Percentiles rank a stretch among this genome's conserved stretches.
Conservation (phyloP, 768 basidiomycete genomes). For the Tephrocybe sp. region DNA sequence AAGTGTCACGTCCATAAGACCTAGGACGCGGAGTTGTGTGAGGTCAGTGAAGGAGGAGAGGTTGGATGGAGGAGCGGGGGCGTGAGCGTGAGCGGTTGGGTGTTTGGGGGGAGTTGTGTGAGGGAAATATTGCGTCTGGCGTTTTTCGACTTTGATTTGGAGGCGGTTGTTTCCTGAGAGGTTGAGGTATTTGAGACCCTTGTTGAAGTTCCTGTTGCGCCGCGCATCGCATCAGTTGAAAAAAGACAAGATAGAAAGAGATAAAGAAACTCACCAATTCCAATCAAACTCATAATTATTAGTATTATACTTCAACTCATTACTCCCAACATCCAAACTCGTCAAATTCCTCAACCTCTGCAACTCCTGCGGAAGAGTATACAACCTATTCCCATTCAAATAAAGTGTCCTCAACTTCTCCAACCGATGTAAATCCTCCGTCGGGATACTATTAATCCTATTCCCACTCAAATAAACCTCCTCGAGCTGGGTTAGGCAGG, state of each 20-base stretch:
- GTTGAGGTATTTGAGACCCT: too few species aligned
- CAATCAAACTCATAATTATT: too few species aligned
- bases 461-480: too few species aligned
- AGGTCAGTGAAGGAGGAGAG: conserved; percentile 86
- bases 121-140: conserved; percentile 14
- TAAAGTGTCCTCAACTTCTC: conserved; percentile 64
- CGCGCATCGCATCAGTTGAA: too few species aligned
- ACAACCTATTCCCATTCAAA: conserved; percentile 91
- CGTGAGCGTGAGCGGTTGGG: conserved; percentile 6
- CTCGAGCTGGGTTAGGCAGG: too few species aligned
- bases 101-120: conserved; percentile 23
- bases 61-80: too few species aligned
- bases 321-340: conserved; percentile 90
- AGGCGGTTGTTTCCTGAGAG: conserved; percentile 95
- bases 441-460: too few species aligned
- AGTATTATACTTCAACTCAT: conserved; percentile 93
- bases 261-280: too few species aligned
- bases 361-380: conserved; percentile 89
- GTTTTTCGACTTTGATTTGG: conserved; percentile 70
- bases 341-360: conserved; percentile 76
- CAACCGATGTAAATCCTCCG: conserved; percentile 81
- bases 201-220: too few species aligned
- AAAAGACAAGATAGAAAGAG: too few species aligned
- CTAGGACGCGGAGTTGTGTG: conserved; percentile 81
- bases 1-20: conserved; percentile 96